A percentile compares a stretch with the other conserved stretches of the same genome.
Conservation (phyloP, 1,284 basidiomycete species). For the Ceratobasidium sp. region DNA sequence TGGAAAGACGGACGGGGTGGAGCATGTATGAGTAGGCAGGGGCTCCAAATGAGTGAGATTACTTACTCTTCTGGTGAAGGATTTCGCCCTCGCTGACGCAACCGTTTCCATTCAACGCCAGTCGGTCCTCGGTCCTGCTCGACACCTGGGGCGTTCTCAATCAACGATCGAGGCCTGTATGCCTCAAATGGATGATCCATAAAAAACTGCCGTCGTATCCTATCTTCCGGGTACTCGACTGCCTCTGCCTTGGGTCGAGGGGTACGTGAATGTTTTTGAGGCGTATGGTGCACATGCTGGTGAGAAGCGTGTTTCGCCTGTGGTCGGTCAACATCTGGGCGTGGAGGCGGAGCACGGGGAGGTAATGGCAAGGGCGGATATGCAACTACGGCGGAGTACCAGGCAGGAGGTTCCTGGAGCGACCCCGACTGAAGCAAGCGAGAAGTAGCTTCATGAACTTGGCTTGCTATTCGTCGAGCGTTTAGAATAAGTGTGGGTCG, state of each 20-base stretch:
- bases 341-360: constrained; percentile 72
- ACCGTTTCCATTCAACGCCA: constrained; percentile 76
- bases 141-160: constrained; percentile 64
- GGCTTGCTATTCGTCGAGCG: constrained; percentile 81
- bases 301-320: constrained; percentile 43
- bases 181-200: constrained; percentile 97
- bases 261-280: constrained; percentile 60
- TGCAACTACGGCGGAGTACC: constrained; percentile 88
- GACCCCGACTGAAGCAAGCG: constrained; percentile 82
- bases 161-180: constrained; percentile 81
- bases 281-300: constrained; percentile 61
- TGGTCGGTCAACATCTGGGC: constrained; percentile 56
- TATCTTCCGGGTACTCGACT: constrained; percentile 88
- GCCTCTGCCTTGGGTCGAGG: constrained; percentile 69
- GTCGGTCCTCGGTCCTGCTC: constrained; percentile 65
- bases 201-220: constrained; percentile 91
- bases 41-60: constrained; percentile 47
- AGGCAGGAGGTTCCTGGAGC: constrained; percentile 79
- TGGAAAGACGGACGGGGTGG: constrained; percentile 55
- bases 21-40: neutral
- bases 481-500: constrained; percentile 25
- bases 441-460: constrained; percentile 90
- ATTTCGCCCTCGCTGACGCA: constrained; percentile 84
- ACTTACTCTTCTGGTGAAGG: constrained; percentile 92
- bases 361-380: constrained; percentile 90